A percentile compares a stretch with the other conserved stretches of the same genome.
Conservation (phyloP, 1,284 basidiomycete species). For the Gomphus sp. region DNA sequence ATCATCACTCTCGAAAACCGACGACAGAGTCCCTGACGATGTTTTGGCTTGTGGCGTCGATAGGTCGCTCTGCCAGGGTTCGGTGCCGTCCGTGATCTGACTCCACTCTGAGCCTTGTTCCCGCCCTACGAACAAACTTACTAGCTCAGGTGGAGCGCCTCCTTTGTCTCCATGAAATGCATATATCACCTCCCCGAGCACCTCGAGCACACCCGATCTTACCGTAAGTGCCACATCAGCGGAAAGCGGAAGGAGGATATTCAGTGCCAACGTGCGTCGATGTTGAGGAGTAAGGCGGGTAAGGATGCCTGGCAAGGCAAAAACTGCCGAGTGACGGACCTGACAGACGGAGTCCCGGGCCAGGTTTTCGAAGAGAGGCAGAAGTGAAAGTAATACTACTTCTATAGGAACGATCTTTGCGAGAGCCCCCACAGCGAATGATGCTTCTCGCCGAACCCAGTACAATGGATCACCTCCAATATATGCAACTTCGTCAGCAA, state of each 20-base stretch:
- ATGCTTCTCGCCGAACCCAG: slow-evolving; percentile 85
- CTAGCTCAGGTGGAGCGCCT: slow-evolving; percentile 73
- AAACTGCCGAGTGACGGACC: slow-evolving; percentile 84
- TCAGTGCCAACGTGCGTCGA: slow-evolving; percentile 55
- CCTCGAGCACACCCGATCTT: slow-evolving; percentile 77
- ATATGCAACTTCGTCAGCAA: slow-evolving; percentile 77
- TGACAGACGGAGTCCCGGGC: slow-evolving; percentile 70
- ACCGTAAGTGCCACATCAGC: slow-evolving; percentile 63
- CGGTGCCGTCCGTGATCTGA: neutral
- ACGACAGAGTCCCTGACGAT: neutral
- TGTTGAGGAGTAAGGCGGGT: slow-evolving; percentile 48
- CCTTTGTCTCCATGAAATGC: slow-evolving; percentile 64
- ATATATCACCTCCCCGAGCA: slow-evolving; percentile 87
- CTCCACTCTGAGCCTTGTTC: neutral
- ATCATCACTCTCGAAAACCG: neutral
- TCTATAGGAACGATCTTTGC: slow-evolving; percentile 78
- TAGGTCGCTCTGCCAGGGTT: neutral
- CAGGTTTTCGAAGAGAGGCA: slow-evolving; percentile 71
- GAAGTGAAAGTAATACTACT: slow-evolving; percentile 50
- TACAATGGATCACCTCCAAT: slow-evolving; percentile 72
- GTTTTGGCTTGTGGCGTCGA: neutral
- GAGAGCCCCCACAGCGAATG: slow-evolving; percentile 80
- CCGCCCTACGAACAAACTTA: slow-evolving; percentile 66
- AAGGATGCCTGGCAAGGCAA: slow-evolving; percentile 77
- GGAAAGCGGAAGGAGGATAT: slow-evolving; percentile 55